These are phyloP conservation scores for Chalciporus chontae DNA, from an alignment of 768 basidiomycete species.

Conservation along the genomic window DNA sequence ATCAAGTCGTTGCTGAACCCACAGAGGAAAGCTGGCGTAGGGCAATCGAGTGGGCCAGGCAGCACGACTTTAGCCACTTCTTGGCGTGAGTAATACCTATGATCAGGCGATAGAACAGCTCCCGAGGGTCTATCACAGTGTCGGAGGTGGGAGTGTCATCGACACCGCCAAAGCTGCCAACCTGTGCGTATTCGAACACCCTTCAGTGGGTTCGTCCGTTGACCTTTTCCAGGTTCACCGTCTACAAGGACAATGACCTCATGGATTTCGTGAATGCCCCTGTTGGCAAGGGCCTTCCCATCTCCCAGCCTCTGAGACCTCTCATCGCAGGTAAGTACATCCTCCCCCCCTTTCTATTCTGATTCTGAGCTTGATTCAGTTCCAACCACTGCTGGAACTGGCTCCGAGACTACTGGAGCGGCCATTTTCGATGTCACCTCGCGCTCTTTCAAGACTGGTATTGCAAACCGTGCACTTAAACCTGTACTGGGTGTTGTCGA, in stretches of 20 bases:
- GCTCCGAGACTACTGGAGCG: slow-evolving; percentile 92
- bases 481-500: slow-evolving; percentile 87
- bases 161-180: slow-evolving; percentile 97
- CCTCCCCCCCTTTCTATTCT: background rate
- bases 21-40: slow-evolving; percentile 87
- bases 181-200: slow-evolving; percentile 46
- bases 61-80: slow-evolving; percentile 91
- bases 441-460: slow-evolving; percentile 92
- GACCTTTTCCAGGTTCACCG: slow-evolving; percentile 58
- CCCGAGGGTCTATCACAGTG: slow-evolving; percentile 38
- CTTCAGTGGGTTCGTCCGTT: background rate
- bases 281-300: slow-evolving; percentile 86
- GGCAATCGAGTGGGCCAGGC: slow-evolving; percentile 84
- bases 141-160: slow-evolving; percentile 93
- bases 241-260: slow-evolving; percentile 88
- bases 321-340: slow-evolving; percentile 67
- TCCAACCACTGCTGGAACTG: slow-evolving; percentile 82
- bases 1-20: slow-evolving; percentile 82
- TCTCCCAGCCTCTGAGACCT: slow-evolving; percentile 69
- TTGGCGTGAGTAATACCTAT: slow-evolving; percentile 58
- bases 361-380: slow-evolving; percentile 33
- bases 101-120: background rate
- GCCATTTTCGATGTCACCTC: slow-evolving; percentile 94
- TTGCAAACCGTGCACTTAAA: slow-evolving; percentile 87
- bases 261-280: slow-evolving; percentile 98